Base-by-base conservation (phyloP, 2,329 filamentous ascomycete genomes). In the Thielaviopsis punctulata region DNA sequence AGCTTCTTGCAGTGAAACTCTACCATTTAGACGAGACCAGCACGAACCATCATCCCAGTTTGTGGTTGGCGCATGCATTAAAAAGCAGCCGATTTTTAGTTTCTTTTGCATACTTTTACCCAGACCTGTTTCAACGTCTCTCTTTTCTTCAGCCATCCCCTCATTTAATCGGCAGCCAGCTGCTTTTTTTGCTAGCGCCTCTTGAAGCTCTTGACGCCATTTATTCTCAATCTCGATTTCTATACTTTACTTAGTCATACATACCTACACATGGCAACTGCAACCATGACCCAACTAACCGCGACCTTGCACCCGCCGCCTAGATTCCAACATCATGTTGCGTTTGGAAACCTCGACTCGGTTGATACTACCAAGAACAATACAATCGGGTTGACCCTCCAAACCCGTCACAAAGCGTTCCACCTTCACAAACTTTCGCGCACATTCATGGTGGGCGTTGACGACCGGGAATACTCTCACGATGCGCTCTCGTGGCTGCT, bases 401-500 rank as follows among this genome's bases (percentile, higher is more conserved):
- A 88, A 60, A 79, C 84, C 59, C 86, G 87, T 62, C 89, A 95
- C 65, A 83, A 83, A 59, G 86, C 89, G 58, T 95, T 92, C 66
- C 80, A 86, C 59, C 81, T 82, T 57, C 82, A 80, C 43, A 81
- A 87, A 56, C 77, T 86, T 55, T 92, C 86, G 51, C 80, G 89
- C 51, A 93, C 86, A 8, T 94, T 95, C 60, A 80, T 95, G 63
- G 90, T 89, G 57, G 89, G 89, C 19, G 84, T 89, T 18, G 89
- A 95, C 65, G 85, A 90, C 61, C 88, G 95, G 60, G 78, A 86
- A 54, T 95, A 95, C 65, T 94, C 87, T 6, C 86, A 94, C 57
- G 92, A 90, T 66, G 89, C 89, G 15, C 72, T 95, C 18, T 86
- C 93, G 65, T 95, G 88, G 88, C 73, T 95, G 49, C 77, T 95